A percentile compares a stretch with the other conserved stretches of the same genome.
phyloP scores from a whole-genome alignment of 352 stramenopile species.

The Pythium volutum region DNA sequence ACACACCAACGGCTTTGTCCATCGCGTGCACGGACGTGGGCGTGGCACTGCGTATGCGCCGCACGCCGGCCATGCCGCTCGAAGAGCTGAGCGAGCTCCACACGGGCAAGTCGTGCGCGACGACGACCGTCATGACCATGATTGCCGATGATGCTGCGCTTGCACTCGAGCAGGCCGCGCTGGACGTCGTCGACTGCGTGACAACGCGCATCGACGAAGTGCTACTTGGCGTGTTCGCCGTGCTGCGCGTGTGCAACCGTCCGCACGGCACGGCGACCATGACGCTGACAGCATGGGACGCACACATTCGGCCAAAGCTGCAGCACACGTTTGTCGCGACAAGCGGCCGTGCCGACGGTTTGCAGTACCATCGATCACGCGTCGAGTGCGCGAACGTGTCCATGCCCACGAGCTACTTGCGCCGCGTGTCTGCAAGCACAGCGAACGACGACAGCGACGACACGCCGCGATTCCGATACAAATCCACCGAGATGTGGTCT shows the following conservation, averaged over 20 bases:
- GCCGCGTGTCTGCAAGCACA: not conserved
- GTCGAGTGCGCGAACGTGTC: conserved; percentile 4
- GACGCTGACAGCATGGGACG: conserved; percentile 4
- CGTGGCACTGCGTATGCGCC: conserved; percentile 8
- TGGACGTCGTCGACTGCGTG: conserved; percentile 23
- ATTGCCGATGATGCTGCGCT: conserved; percentile 5
- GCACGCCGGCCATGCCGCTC: conserved; percentile 16
- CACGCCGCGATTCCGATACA: conserved; percentile 20
- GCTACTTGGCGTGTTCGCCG: conserved; percentile 10
- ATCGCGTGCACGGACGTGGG: conserved; percentile 18
- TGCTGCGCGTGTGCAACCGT: conserved; percentile 16
- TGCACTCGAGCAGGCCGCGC: not conserved
- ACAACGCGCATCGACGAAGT: conserved; percentile 26
- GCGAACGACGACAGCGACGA: conserved; percentile 3
- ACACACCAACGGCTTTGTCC: not conserved
- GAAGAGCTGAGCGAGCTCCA: conserved; percentile 28
- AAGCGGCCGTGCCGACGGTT: not conserved
- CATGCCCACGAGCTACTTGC: conserved; percentile 19
- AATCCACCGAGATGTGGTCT: conserved; percentile 18
- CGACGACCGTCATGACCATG: conserved; percentile 4
- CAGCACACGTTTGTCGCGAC: not conserved
- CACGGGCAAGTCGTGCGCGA: conserved; percentile 23
- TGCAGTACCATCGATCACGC: conserved; percentile 15
- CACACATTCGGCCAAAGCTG: conserved; percentile 6
- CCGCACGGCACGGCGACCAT: not conserved